phyloP scores from a whole-genome alignment of 2,329 filamentous ascomycete species.

The Metarhizium anisopliae region DNA sequence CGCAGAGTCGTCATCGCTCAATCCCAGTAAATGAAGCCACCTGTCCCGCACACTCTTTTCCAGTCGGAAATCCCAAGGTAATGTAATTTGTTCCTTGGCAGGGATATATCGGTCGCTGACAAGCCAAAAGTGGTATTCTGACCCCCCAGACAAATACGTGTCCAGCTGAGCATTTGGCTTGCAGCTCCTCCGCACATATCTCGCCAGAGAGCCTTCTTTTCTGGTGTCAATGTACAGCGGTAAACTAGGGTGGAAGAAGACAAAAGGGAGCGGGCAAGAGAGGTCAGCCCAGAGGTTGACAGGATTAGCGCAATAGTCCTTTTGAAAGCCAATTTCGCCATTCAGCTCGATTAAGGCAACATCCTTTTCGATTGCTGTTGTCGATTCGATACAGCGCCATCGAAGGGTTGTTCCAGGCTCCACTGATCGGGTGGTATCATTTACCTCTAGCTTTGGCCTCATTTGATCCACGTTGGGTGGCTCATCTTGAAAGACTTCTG shows the following conservation, averaged over 20 bases:
- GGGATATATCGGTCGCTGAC: conserved; percentile 71
- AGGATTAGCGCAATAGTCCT: conserved; percentile 59
- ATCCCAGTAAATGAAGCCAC: conserved; percentile 50
- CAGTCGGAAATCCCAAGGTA: conserved; percentile 59
- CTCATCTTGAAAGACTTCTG: conserved; percentile 59
- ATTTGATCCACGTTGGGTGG: conserved; percentile 33
- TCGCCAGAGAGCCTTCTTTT: conserved; percentile 73
- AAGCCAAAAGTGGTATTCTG: conserved; percentile 88
- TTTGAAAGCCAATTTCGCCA: conserved; percentile 65
- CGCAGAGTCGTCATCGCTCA: conserved; percentile 48
- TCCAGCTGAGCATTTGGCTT: conserved; percentile 81
- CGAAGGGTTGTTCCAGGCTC: conserved; percentile 38
- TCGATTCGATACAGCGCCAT: conserved; percentile 58
- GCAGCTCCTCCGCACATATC: conserved; percentile 89
- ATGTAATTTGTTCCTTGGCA: conserved; percentile 53
- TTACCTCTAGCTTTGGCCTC: conserved; percentile 38
- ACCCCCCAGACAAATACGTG: conserved; percentile 69
- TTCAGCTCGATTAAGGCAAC: conserved; percentile 62
- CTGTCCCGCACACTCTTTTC: conserved; percentile 44
- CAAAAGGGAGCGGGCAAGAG: conserved; percentile 59
- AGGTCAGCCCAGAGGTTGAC: conserved; percentile 61
- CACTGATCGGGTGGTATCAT: conserved; percentile 31
- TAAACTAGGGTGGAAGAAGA: conserved; percentile 80
- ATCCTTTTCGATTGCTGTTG: conserved; percentile 45
- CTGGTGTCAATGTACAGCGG: conserved; percentile 91